Conservation (phyloP, 1,284 basidiomycete genomes). For the Crucibulum cyathiforme region DNA sequence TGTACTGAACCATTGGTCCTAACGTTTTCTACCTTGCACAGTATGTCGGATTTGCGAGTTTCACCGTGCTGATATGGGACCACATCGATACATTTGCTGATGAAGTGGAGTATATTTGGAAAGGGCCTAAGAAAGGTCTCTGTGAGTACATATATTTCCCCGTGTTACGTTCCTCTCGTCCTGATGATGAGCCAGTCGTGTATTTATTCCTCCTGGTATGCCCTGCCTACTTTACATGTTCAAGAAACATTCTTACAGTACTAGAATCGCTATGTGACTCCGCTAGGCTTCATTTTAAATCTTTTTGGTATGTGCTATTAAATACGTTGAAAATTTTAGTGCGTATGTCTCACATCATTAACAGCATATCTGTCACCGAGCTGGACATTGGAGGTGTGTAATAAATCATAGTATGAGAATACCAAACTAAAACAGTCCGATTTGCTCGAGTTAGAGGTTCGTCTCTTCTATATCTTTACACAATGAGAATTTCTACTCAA, state of each 20-base stretch:
- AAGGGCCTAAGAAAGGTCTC: slow-evolving; percentile 46
- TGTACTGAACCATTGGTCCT: not conserved
- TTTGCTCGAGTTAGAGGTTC: not conserved
- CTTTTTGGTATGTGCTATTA: slow-evolving; percentile 43
- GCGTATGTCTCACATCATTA: not conserved
- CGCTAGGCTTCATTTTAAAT: slow-evolving; percentile 56
- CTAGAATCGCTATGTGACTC: slow-evolving; percentile 58
- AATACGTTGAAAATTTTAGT: not conserved
- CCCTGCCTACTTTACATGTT: not conserved
- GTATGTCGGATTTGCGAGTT: slow-evolving; percentile 56
- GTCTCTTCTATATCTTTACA: too few relatives aligned
- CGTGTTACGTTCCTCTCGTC: not conserved
- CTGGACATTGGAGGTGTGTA: slow-evolving; percentile 47
- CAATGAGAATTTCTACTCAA: not conserved
- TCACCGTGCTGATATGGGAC: slow-evolving; percentile 54
- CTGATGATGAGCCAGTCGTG: slow-evolving; percentile 37
- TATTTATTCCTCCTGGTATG: slow-evolving; percentile 56
- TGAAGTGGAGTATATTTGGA: slow-evolving; percentile 59
- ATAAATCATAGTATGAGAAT: too few relatives aligned
- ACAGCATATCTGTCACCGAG: slow-evolving; percentile 50
- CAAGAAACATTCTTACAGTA: not conserved
- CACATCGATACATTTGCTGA: slow-evolving; percentile 55
- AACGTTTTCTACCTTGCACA: slow-evolving; percentile 14
- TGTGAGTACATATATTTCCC: slow-evolving; percentile 36
- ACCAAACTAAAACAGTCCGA: too few relatives aligned